Evolutionary conservation across 2,329 filamentous ascomycete genomes (phyloP), one percentile per base, ranked within the genome.

Genomic region (Rosellinia necatrix): DNA sequence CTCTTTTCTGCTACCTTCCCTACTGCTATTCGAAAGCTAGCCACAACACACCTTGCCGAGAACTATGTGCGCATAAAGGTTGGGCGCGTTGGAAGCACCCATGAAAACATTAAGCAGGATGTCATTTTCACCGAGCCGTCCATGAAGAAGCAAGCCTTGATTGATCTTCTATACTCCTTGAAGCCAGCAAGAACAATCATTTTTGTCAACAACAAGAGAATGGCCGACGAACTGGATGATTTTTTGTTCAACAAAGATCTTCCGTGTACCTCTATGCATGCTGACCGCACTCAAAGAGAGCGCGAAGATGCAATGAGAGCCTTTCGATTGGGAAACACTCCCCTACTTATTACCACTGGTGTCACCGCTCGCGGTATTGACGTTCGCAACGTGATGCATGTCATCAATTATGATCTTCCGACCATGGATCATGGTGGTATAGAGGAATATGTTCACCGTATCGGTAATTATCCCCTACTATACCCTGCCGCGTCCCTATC

Each of bases 1-100:
- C 88, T 99, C 77, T 97, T 97, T 72, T 96, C 92, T 0, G 94
- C 94, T 1, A 97, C 94, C 0, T 97, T 99, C 73, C 91, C 92
- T 35, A 92, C 89, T 75, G 78, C 77, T 0, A 85, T 90, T 61
- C 90, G 92, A 25, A 80, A 88, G 21, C 76, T 97, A 12, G 93
- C 92, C 9, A 86, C 84, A 56, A 80, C 89, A 24, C 90, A 92
- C 68, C 83, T 99, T 54, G 79, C 87, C 0, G 78, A 84, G 9
- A 85, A 90, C 37, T 86, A 91, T 66, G 80, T 96, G 47, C 90
- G 89, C 19, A 86, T 99, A 71, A 88, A 87, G 38, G 89, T 97
- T 61, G 94, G 94, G 25, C 90, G 93, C 66, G 85, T 91, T 22
- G 94, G 94, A 29, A 91, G 88, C 63, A 86, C 89, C 0, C 91